Base-by-base conservation (phyloP, 352 stramenopile genomes). In the Pythium pyrilobum region DNA sequence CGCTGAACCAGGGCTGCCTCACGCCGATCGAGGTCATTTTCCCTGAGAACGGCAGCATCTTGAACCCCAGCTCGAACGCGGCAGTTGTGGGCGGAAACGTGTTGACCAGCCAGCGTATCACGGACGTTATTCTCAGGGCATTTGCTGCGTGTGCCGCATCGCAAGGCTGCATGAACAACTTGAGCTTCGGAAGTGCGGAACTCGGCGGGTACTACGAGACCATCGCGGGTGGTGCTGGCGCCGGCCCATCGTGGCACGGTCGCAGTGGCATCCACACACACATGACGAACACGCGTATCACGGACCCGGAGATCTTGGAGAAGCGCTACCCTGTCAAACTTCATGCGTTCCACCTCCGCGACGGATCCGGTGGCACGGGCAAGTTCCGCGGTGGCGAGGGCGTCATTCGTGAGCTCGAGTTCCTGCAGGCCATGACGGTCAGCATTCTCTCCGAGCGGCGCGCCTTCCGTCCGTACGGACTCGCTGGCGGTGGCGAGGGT, bases 221-320 rank as follows among this genome's bases (percentile, higher is more conserved):
- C 7, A 99, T 99, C 70, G 96, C 96, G 13, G 97, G 97, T 45
- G 97, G 97, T 23, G 92, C 96, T 29, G 97, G 97, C 28, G 96
- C 97, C 24, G 97, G 97, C 2, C 96, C 96, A 38, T 96, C 83
- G 25, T 99, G 96, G 96, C 72, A 98, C 51, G 97, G 97, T 11
- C 85, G 85, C 41, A 98, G 88, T 62, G 97, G 96, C 9, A 95
- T 99, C 40, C 97, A 99, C 71, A 99, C 96, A 20, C 97, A 99
- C 72, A 99, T 98, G 85, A 99, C 97, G 39, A 99, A 99, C 81
- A 99, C 97, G 18, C 87, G 97, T 18, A 99, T 99, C 64, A 99
- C 97, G 18, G 97, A 99, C 69, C 95, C 96, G n/a, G 97, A 99
- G 69, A 99, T 99, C 65, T 62, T 99, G 6, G 97, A 99, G 72